Evolutionary conservation across 1,284 basidiomycete species (phyloP), one percentile per base, ranked within the genome.

Genomic region (Malassezia brasiliensis): DNA sequence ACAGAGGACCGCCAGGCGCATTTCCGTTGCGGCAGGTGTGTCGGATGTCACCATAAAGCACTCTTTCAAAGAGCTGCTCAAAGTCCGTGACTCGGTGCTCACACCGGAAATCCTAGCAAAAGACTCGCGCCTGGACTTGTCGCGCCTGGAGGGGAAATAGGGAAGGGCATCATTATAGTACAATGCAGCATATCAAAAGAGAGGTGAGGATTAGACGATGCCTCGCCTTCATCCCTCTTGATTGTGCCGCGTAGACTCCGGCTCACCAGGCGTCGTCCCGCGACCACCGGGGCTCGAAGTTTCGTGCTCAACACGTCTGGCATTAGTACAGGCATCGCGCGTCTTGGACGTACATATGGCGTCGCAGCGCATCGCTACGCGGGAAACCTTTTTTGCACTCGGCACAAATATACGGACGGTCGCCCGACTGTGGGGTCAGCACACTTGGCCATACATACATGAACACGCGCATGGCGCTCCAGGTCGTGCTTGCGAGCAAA

Each of bases 21-120:
- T 98, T 69, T 86, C 86, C 62, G 78, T 80, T n/a, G 87, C 96
- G n/a, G 90, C 90, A 0, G 89, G 89, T 9, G 90, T 96, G n/a
- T 90, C 89, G 70, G 91, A 96, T 71, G 86, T 88, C 50, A 96
- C 93, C 47, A 93, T 96, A 75, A 90, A 90, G 78, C 77, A 90
- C 37, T 61, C 74, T 82, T 81, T 83, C 79, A 32, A 84, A 83
- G 68, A 69, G 56, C 62, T 74, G n/a, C 56, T 69, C 52, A 66
- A 69, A 59, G 60, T 65, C 56, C 63, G 66, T 39, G 63, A 66
- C 39, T 53, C 62, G 51, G 63, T 69, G 22, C 65, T 69, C 31
- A 72, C 68, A 14, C 65, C 63, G 36, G 66, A 68, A 25, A 59
- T 70, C 30, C 51, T 68, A 1, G 54, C 65, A 19, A 68, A 68